Conservation (phyloP, 805 yeast species). For the Barnettozyma pratensis region DNA sequence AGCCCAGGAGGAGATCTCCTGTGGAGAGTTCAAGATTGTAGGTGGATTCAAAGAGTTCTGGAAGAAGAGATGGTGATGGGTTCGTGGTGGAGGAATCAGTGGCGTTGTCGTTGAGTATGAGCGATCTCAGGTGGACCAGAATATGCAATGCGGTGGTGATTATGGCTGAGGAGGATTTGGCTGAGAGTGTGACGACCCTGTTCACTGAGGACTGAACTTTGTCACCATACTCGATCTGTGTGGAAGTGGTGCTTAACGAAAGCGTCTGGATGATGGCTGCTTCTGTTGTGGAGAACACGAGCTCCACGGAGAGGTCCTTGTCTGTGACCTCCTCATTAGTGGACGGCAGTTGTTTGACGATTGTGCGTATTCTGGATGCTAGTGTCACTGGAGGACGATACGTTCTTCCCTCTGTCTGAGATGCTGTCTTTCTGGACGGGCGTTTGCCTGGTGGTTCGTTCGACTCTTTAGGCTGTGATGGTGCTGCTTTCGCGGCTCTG, state of each 20-base stretch:
- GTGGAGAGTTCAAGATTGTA: not conserved
- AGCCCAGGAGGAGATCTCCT: not conserved
- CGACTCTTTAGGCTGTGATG: not conserved
- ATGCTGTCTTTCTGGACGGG: not conserved
- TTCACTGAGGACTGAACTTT: conserved; percentile 6
- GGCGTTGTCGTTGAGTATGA: not conserved
- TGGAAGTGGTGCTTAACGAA: not conserved
- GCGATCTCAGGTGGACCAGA: conserved; percentile 1
- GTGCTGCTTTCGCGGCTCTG: not conserved
- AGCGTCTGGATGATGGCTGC: not conserved
- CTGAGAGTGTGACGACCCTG: conserved; percentile 2
- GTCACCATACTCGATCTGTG: not conserved
- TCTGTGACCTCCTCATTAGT: not conserved
- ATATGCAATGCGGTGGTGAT: not conserved
- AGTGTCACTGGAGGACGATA: not conserved
- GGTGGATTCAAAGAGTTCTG: not conserved
- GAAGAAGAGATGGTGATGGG: not conserved
- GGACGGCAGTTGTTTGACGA: not conserved
- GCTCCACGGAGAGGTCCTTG: not conserved
- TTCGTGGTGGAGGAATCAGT: not conserved
- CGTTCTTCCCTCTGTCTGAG: not conserved
- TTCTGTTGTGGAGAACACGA: conserved; percentile 3
- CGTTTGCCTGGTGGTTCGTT: not conserved
- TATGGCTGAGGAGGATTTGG: not conserved
- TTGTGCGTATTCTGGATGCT: not conserved